A percentile compares a stretch with the other conserved stretches of the same genome.
These are phyloP conservation scores for Candida neerlandica DNA, from an alignment of 1,139 yeast genomes.

Conservation along the genomic window DNA sequence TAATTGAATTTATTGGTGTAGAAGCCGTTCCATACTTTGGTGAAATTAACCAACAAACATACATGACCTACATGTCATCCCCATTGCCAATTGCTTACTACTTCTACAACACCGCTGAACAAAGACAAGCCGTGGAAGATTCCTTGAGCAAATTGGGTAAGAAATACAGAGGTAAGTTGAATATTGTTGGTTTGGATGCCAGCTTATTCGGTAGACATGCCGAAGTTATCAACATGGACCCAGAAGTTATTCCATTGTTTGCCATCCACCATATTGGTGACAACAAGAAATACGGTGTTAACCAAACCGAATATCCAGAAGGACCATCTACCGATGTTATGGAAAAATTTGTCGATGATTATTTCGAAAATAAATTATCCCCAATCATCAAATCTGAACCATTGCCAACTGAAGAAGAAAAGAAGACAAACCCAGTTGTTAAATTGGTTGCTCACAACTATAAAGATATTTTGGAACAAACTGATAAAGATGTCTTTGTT, in stretches of 20 bases:
- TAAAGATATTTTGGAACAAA: conserved; percentile 66
- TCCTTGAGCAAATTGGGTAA: conserved; percentile 67
- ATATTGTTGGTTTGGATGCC: conserved; percentile 90
- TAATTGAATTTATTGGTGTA: conserved; percentile 59
- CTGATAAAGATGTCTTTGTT: conserved; percentile 81
- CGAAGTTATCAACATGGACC: conserved; percentile 78
- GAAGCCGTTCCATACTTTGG: conserved; percentile 90
- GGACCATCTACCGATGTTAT: conserved; percentile 48
- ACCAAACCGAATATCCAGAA: conserved; percentile 43
- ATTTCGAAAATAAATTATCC: conserved; percentile 60
- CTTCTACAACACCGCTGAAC: conserved; percentile 73
- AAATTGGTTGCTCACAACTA: conserved; percentile 87
- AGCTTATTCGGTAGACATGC: conserved; percentile 85
- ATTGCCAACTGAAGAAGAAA: conserved; percentile 67
- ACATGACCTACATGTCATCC: conserved; percentile 70
- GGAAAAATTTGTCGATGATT: conserved; percentile 64
- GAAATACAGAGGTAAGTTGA: conserved; percentile 75
- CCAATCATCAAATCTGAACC: conserved; percentile 86
- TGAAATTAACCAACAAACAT: conserved; percentile 84
- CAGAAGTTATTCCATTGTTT: conserved; percentile 84
- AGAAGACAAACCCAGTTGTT: conserved; percentile 70
- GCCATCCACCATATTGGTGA: conserved; percentile 74
- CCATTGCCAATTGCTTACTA: conserved; percentile 83
- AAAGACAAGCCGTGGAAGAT: conserved; percentile 58
- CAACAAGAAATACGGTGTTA: conserved; percentile 77